phyloP scores from a whole-genome alignment of 257 asterid genomes.

The Scutellaria galericulata region DNA sequence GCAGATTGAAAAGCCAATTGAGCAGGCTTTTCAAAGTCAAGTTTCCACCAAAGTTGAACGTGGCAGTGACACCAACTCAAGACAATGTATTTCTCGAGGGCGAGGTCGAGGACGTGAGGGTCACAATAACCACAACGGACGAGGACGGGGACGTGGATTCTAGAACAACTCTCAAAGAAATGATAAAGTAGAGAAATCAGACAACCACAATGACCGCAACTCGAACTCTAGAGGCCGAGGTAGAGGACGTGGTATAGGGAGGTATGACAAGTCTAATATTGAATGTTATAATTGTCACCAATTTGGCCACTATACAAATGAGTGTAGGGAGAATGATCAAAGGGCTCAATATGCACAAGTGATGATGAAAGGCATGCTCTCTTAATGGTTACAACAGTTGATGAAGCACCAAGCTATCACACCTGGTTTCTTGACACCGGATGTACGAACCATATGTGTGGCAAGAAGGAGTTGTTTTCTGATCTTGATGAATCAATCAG shows the following conservation, averaged over 20 bases:
- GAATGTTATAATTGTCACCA: constrained; percentile 21
- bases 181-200: background rate
- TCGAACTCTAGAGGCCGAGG: constrained; percentile 1
- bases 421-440: constrained; percentile 33
- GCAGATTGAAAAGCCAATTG: background rate
- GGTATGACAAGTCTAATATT: constrained; percentile 3
- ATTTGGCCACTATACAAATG: constrained; percentile 23
- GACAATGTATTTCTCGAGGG: too few species aligned
- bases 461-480: background rate
- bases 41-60: background rate
- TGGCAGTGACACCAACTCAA: constrained; percentile 19
- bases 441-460: constrained; percentile 23
- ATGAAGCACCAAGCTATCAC: constrained; percentile 13
- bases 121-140: constrained; percentile 16
- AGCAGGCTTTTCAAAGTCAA: background rate
- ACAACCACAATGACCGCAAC: background rate
- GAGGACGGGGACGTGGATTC: constrained; percentile 18
- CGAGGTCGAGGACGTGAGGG: constrained; percentile 46
- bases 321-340: constrained; percentile 2
- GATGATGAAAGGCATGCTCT: constrained; percentile 13
- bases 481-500: constrained; percentile 28
- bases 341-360: background rate
- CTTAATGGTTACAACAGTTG: background rate
- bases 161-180: background rate
- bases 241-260: constrained; percentile 2